Evolutionary conservation across 306 rosid genomes (phyloP).

Genomic region (Pterocarpus santalinus): DNA sequence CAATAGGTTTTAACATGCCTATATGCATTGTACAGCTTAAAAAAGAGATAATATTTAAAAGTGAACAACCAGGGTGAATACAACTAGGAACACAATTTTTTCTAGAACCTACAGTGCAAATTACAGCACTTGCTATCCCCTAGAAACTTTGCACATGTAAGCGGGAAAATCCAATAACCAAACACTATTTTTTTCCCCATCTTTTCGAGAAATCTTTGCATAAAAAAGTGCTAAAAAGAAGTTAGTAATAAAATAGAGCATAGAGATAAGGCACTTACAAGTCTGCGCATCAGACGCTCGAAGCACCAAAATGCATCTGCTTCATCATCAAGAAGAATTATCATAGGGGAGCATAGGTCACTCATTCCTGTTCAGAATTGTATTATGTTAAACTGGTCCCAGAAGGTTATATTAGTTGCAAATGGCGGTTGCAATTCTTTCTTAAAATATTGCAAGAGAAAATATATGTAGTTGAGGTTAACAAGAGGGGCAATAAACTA

Average conservation of each 20-base stretch:
- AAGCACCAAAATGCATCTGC: slow-evolving; percentile 99
- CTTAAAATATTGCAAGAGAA: slow-evolving; percentile 15
- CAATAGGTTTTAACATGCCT: slow-evolving; percentile 3
- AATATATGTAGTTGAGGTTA: not conserved
- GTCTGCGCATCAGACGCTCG: slow-evolving; percentile 97
- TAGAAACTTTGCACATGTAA: not conserved
- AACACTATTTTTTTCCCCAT: not conserved
- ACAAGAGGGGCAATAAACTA: slow-evolving; percentile 2
- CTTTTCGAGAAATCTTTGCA: slow-evolving; percentile 16
- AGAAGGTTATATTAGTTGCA: slow-evolving; percentile 43
- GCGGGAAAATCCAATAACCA: slow-evolving; percentile 17
- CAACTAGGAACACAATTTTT: slow-evolving; percentile 15
- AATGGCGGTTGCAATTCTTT: slow-evolving; percentile 20
- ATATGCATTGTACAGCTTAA: slow-evolving; percentile 25
- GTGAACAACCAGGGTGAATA: slow-evolving; percentile 33
- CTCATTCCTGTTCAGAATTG: slow-evolving; percentile 88
- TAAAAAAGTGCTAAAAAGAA: slow-evolving; percentile 19
- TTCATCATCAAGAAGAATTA: slow-evolving; percentile 94
- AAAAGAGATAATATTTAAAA: slow-evolving; percentile 7
- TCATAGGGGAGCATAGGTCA: slow-evolving; percentile 99
- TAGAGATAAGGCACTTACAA: slow-evolving; percentile 63
- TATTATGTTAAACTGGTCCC: slow-evolving; percentile 37
- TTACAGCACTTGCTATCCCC: not conserved
- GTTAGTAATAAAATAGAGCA: slow-evolving; percentile 33
- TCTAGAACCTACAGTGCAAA: slow-evolving; percentile 3